Conservation (phyloP, 371 early-diverging fungal genomes). For the Syncephalastrum sp. region DNA sequence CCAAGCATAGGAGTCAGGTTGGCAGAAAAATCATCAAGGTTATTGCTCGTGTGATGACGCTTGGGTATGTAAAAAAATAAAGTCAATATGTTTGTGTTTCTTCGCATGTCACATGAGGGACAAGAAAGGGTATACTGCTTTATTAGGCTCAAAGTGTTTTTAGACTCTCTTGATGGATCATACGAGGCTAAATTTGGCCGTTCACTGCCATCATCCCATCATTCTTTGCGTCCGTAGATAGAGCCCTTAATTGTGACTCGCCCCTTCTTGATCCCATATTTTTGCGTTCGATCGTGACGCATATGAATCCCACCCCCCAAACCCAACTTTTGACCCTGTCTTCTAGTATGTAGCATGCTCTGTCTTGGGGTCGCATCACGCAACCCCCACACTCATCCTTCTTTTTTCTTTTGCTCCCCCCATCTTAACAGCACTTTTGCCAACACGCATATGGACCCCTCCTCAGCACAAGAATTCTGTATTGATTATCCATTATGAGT, state of each 20-base stretch:
- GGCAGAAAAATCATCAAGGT: neutral
- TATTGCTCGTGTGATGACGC: no score
- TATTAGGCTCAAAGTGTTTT: no score
- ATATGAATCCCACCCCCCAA: no score
- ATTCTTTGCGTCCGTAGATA: neutral
- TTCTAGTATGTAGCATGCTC: no score
- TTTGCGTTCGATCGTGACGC: neutral
- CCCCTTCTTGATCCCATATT: conserved; percentile 3
- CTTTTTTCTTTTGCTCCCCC: neutral
- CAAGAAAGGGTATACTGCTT: no score
- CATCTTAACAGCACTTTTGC: neutral
- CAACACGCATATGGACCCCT: neutral
- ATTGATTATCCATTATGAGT: neutral
- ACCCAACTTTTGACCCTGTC: no score
- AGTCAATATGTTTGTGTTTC: neutral
- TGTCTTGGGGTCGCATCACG: no score
- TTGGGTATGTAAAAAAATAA: conserved; percentile 1
- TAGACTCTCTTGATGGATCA: no score
- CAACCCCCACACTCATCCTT: conserved; percentile 1
- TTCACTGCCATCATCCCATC: no score
- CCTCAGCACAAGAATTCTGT: conserved; percentile 6
- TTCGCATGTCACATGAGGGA: neutral
- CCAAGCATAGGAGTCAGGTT: neutral
- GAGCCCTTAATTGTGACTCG: neutral
- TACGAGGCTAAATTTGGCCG: no score